These are phyloP conservation scores for Exophiala spinifera DNA, from an alignment of 2,329 filamentous ascomycete genomes.

Conservation along the genomic window DNA sequence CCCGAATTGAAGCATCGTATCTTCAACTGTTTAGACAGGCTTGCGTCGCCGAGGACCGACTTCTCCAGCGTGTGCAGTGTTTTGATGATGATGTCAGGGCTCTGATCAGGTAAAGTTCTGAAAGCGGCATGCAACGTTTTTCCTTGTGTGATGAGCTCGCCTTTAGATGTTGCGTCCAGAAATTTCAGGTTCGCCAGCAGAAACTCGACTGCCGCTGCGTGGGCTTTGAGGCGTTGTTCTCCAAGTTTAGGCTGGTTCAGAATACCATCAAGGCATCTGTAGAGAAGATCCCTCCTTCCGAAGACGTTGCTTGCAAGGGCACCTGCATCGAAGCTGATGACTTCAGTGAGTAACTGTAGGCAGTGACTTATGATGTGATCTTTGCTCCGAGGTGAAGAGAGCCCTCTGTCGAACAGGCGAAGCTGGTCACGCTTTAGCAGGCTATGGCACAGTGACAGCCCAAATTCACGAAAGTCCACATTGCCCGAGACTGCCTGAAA, in stretches of 20 bases:
- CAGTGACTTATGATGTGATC: constrained; percentile 87
- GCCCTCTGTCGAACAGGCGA: constrained; percentile 72
- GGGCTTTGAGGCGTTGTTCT: constrained; percentile 66
- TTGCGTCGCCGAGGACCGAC: constrained; percentile 70
- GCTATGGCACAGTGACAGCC: constrained; percentile 74
- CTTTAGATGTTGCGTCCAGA: constrained; percentile 72
- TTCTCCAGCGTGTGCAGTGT: constrained; percentile 68
- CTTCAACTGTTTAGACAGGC: constrained; percentile 71
- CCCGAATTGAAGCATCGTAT: constrained; percentile 71
- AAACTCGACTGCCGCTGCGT: constrained; percentile 77
- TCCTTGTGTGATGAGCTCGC: constrained; percentile 74
- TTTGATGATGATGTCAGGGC: constrained; percentile 70
- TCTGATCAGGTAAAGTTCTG: constrained; percentile 73
- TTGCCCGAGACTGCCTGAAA: constrained; percentile 72
- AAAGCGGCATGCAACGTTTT: constrained; percentile 68
- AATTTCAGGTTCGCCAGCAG: constrained; percentile 75
- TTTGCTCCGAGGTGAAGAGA: constrained; percentile 77
- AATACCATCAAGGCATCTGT: constrained; percentile 76
- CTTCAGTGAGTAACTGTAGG: constrained; percentile 77
- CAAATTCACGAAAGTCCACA: constrained; percentile 71
- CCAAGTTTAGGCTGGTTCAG: constrained; percentile 64
- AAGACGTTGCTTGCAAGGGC: constrained; percentile 74
- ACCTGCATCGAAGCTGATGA: constrained; percentile 83
- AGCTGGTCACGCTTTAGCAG: constrained; percentile 77
- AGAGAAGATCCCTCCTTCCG: constrained; percentile 70